phyloP scores from a whole-genome alignment of 352 stramenopile genomes.

The Globisporangium perplexum region DNA sequence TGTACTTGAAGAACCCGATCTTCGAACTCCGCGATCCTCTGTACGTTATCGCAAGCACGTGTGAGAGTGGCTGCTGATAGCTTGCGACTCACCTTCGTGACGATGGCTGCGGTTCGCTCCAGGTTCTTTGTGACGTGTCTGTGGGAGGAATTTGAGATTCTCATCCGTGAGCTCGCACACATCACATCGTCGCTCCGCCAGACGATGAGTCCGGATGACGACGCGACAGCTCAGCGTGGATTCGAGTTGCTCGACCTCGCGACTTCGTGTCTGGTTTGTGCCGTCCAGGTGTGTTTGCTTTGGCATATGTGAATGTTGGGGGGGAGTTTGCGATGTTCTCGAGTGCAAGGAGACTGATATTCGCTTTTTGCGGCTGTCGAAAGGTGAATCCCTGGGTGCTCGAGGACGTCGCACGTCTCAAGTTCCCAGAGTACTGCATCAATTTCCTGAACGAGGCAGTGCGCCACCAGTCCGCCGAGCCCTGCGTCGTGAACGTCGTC shows the following conservation, averaged over 20 bases:
- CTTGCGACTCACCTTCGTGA: not conserved
- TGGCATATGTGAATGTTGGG: no score
- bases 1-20: slow-evolving; percentile 93
- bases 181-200: slow-evolving; percentile 56
- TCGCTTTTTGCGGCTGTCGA: not conserved
- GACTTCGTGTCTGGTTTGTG: slow-evolving; percentile 71
- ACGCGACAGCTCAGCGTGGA: slow-evolving; percentile 57
- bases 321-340: not conserved
- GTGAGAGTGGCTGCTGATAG: not conserved
- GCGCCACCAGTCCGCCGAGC: slow-evolving; percentile 49
- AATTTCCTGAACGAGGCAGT: slow-evolving; percentile 63
- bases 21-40: slow-evolving; percentile 90
- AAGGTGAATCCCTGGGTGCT: slow-evolving; percentile 68
- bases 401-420: slow-evolving; percentile 40
- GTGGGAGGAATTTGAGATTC: slow-evolving; percentile 73
- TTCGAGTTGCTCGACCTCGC: slow-evolving; percentile 68
- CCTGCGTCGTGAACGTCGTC: slow-evolving; percentile 56
- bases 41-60: slow-evolving; percentile 17
- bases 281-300: slow-evolving; percentile 45
- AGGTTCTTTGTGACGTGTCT: slow-evolving; percentile 78
- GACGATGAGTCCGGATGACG: slow-evolving; percentile 58
- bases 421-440: slow-evolving; percentile 62
- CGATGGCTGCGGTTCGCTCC: not conserved
- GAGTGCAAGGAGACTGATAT: not conserved
- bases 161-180: slow-evolving; percentile 62